Conservation (phyloP, 2,329 filamentous ascomycete genomes). For the Sporothrix schenckii region DNA sequence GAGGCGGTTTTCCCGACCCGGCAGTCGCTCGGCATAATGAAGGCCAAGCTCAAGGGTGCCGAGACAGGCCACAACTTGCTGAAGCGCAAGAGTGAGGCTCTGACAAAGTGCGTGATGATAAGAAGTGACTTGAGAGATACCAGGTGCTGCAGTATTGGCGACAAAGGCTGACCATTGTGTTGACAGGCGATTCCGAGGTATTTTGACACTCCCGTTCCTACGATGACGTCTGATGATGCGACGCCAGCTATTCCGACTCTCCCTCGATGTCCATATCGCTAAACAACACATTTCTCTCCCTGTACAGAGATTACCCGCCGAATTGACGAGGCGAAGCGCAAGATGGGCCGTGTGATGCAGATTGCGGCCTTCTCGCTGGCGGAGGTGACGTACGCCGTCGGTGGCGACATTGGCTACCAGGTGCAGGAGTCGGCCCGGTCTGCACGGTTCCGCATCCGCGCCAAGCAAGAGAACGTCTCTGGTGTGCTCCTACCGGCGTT, state of each 20-base stretch:
- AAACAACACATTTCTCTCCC: neutral
- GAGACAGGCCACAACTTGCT: conserved; percentile 90
- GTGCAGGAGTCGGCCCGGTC: conserved; percentile 94
- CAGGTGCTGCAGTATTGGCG: no score
- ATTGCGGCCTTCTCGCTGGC: conserved; percentile 97
- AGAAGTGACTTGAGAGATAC: no score
- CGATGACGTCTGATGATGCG: conserved; percentile 24
- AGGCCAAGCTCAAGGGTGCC: conserved; percentile 93
- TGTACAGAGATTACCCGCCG: conserved; percentile 83
- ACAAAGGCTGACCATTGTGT: conserved; percentile 10
- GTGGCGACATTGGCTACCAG: conserved; percentile 94
- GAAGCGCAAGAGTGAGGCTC: conserved; percentile 96
- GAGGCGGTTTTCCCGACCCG: conserved; percentile 97
- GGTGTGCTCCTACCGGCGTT: conserved; percentile 93
- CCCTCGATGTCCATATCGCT: neutral
- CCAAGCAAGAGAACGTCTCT: conserved; percentile 97
- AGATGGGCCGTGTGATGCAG: conserved; percentile 99
- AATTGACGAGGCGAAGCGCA: conserved; percentile 98
- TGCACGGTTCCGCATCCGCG: conserved; percentile 87
- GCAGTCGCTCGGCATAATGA: conserved; percentile 96
- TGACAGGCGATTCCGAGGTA: conserved; percentile 83
- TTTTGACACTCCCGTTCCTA: conserved; percentile 28
- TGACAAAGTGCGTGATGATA: conserved; percentile 75
- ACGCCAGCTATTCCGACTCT: neutral
- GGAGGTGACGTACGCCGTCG: conserved; percentile 95